phyloP scores from a whole-genome alignment of 208 protist genomes.

The Leptomonas pyrrhocoris region DNA sequence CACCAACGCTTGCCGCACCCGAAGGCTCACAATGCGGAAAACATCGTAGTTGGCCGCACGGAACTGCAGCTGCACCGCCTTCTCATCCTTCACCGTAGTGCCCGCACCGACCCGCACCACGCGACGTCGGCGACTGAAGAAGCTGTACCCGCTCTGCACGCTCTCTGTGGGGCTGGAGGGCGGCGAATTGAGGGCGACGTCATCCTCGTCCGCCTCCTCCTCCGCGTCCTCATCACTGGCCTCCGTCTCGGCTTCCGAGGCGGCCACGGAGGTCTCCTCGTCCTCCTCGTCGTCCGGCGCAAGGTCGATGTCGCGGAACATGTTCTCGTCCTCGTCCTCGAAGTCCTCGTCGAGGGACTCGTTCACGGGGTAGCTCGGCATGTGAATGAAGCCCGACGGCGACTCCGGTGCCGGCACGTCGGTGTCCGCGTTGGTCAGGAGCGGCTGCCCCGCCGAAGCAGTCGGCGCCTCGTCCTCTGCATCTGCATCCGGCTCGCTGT shows the following conservation, averaged over 20 bases:
- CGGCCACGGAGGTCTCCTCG: conserved; percentile 22
- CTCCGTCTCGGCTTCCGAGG: conserved; percentile 17
- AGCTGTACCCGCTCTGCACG: conserved; percentile 28
- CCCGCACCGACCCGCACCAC: not conserved
- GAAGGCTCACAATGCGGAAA: conserved; percentile 45
- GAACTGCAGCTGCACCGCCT: conserved; percentile 33
- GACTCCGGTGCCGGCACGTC: conserved; percentile 31
- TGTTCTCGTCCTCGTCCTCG: conserved; percentile 46
- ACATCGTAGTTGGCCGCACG: conserved; percentile 47
- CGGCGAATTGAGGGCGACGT: conserved; percentile 34
- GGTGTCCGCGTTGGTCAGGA: conserved; percentile 8
- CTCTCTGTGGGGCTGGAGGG: conserved; percentile 25
- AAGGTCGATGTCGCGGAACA: conserved; percentile 47
- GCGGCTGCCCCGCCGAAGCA: conserved; percentile 14
- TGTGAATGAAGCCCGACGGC: conserved; percentile 35
- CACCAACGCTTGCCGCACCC: conserved; percentile 46
- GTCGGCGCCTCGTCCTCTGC: conserved; percentile 2
- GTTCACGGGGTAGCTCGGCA: conserved; percentile 37
- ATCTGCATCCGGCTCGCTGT: conserved; percentile 24
- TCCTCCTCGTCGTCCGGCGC: conserved; percentile 39
- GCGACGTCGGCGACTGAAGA: conserved; percentile 20
- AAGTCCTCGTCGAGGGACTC: conserved; percentile 42
- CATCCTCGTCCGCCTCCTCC: conserved; percentile 24
- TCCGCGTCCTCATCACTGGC: conserved; percentile 22
- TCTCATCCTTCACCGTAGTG: conserved; percentile 14